Percentiles rank a stretch among this genome's conserved stretches.
These are phyloP conservation scores for Meira nashicola DNA, from an alignment of 1,284 basidiomycete genomes.

Conservation along the genomic window DNA sequence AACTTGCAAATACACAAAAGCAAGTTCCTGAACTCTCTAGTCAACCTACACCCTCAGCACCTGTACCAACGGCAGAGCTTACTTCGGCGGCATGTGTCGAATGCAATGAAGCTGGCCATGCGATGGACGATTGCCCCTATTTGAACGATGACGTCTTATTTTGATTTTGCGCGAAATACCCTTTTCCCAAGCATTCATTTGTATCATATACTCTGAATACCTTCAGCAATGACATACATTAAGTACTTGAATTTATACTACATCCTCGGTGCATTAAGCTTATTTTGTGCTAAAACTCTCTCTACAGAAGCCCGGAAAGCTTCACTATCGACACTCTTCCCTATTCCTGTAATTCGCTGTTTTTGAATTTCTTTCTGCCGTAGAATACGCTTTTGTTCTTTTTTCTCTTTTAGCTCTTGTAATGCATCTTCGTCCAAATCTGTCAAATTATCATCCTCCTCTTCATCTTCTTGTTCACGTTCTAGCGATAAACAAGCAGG, in stretches of 20 bases:
- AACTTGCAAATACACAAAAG: no score
- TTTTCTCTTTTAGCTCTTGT: background rate
- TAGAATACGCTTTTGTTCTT: background rate
- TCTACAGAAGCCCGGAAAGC: conserved; percentile 12
- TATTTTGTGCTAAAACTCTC: conserved; percentile 18
- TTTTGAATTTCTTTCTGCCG: conserved; percentile 10
- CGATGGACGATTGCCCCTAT: conserved; percentile 16
- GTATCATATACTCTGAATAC: background rate
- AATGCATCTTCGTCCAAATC: background rate
- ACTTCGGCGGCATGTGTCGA: conserved; percentile 6
- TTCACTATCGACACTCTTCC: conserved; percentile 14
- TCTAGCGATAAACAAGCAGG: conserved; percentile 55
- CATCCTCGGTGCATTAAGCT: conserved; percentile 12
- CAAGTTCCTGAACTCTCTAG: no score
- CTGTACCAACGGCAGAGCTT: no score
- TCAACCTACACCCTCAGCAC: no score
- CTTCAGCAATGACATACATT: no score
- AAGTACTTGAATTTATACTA: background rate
- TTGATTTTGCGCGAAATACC: background rate
- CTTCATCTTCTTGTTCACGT: conserved; percentile 8
- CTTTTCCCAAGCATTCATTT: background rate
- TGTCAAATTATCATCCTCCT: conserved; percentile 6
- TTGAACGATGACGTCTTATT: conserved; percentile 3
- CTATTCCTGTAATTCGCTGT: conserved; percentile 3
- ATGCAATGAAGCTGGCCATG: conserved; percentile 10